These are phyloP conservation scores for Annulohypoxylon nitens DNA, from an alignment of 495 filamentous ascomycete species.

Conservation along the genomic window DNA sequence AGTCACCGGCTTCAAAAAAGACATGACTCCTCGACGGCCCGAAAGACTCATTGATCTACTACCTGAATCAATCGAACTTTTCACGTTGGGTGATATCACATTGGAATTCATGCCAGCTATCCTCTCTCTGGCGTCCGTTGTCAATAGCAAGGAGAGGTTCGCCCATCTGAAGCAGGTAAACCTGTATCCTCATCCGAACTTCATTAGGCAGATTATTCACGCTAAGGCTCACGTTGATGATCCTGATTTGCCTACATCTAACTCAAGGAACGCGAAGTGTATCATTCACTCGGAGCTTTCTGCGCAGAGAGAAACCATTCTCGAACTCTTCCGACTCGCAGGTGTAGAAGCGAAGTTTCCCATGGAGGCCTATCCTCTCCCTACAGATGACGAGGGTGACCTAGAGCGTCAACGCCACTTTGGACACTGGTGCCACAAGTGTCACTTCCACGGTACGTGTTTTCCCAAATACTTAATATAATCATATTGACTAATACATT, in stretches of 20 bases:
- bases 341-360: background rate
- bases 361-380: background rate
- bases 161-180: conserved; percentile 6
- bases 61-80: conserved; percentile 6
- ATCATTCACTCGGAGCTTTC: background rate
- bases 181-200: conserved; percentile 8
- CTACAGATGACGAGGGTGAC: background rate
- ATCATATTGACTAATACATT: background rate
- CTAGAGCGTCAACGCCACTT: conserved; percentile 9
- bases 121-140: background rate
- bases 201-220: background rate
- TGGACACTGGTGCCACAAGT: conserved; percentile 27
- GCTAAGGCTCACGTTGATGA: conserved; percentile 3
- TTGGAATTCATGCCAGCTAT: conserved; percentile 9
- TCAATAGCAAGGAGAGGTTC: background rate
- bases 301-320: background rate
- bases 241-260: background rate
- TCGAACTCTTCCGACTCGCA: background rate
- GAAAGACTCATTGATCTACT: background rate
- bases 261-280: background rate
- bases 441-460: conserved; percentile 2
- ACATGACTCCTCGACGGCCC: background rate
- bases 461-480: background rate
- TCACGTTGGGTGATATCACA: conserved; percentile 26
- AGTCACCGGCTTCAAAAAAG: background rate